These are phyloP conservation scores for Medicago ruthenica DNA, from an alignment of 306 rosid genomes.

Conservation along the genomic window DNA sequence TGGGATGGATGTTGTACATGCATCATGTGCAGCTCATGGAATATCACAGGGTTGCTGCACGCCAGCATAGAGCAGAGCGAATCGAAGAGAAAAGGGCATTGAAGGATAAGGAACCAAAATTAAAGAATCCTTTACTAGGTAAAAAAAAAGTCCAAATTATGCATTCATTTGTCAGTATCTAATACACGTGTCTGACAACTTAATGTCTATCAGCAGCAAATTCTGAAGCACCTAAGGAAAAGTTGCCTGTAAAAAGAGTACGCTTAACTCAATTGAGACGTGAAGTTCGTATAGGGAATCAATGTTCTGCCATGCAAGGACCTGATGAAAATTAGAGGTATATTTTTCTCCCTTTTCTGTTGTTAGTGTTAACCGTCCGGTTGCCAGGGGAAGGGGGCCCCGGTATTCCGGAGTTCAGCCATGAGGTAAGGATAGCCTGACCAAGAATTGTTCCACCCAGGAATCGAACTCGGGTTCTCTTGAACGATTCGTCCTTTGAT, in stretches of 20 bases:
- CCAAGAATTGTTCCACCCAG: too few relatives aligned
- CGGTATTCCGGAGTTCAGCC: too few relatives aligned
- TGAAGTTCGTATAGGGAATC: conserved; percentile 42
- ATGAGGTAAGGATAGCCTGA: too few relatives aligned
- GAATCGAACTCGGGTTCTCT: too few relatives aligned
- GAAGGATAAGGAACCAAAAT: conserved; percentile 27
- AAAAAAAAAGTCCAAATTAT: neutral
- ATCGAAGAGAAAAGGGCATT: conserved; percentile 33
- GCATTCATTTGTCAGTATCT: neutral
- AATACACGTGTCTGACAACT: conserved; percentile 36
- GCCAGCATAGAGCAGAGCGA: conserved; percentile 16
- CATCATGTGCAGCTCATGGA: conserved; percentile 27
- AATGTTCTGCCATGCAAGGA: conserved; percentile 29
- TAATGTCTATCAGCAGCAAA: conserved; percentile 29
- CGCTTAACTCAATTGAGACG: conserved; percentile 47
- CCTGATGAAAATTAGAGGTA: conserved; percentile 41
- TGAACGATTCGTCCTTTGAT: too few relatives aligned
- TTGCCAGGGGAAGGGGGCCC: too few relatives aligned
- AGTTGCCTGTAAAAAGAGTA: conserved; percentile 26
- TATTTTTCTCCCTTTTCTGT: too few relatives aligned
- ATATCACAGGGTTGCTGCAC: conserved; percentile 32
- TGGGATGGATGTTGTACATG: conserved; percentile 17
- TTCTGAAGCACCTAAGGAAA: conserved; percentile 31
- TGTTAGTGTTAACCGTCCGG: too few relatives aligned
- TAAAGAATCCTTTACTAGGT: conserved; percentile 17